Evolutionary conservation across 768 basidiomycete genomes (phyloP).

Genomic region (Mycena rebaudengoi): DNA sequence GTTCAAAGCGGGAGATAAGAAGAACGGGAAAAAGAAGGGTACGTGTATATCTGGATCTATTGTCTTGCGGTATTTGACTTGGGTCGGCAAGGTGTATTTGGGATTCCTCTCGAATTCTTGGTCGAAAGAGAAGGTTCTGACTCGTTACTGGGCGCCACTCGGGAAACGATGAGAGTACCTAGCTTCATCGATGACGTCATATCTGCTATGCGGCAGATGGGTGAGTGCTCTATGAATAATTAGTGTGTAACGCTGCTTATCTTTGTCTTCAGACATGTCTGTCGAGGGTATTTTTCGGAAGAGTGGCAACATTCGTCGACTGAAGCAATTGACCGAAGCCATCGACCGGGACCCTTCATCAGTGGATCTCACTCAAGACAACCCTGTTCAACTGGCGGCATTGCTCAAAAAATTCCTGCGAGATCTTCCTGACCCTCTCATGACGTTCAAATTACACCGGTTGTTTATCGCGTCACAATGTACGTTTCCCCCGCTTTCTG

Average conservation of each 20-base stretch:
- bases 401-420: slow-evolving; percentile 97
- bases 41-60: slow-evolving; percentile 28
- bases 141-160: slow-evolving; percentile 89
- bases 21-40: slow-evolving; percentile 91
- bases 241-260: neutral
- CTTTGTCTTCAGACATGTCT: slow-evolving; percentile 82
- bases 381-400: slow-evolving; percentile 96
- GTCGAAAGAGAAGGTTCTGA: slow-evolving; percentile 97
- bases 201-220: slow-evolving; percentile 99
- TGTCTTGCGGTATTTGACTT: neutral
- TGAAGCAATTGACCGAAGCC: slow-evolving; percentile 90
- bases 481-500: slow-evolving; percentile 49
- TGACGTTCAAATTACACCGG: slow-evolving; percentile 94
- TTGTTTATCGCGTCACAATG: slow-evolving; percentile 89
- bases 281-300: slow-evolving; percentile 98
- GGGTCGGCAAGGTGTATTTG: slow-evolving; percentile 79
- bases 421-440: slow-evolving; percentile 93
- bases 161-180: slow-evolving; percentile 86
- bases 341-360: slow-evolving; percentile 94
- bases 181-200: slow-evolving; percentile 99
- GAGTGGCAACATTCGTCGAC: slow-evolving; percentile 94
- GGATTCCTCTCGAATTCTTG: slow-evolving; percentile 89
- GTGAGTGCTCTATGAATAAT: slow-evolving; percentile 53
- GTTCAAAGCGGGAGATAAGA: slow-evolving; percentile 92
- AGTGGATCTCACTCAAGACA: slow-evolving; percentile 93